These are phyloP conservation scores for Biscogniauxia marginata DNA, from an alignment of 2,329 filamentous ascomycete species.

Conservation along the genomic window DNA sequence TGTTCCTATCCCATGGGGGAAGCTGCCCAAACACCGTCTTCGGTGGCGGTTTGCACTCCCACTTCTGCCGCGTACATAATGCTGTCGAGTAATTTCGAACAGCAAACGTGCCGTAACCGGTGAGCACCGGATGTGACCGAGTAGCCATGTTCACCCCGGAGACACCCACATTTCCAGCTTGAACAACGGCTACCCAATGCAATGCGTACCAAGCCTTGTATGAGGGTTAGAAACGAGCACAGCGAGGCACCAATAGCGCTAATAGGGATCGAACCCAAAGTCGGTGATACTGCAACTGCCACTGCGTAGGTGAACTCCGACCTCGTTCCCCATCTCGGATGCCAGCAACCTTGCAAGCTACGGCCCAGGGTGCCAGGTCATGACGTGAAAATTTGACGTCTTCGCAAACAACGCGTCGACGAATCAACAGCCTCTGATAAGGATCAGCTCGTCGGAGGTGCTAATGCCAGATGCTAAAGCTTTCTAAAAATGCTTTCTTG, in stretches of 20 bases:
- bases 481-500: slow-evolving; percentile 5
- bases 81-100: neutral
- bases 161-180: neutral
- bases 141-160: neutral
- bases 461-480: slow-evolving; percentile 6
- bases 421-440: slow-evolving; percentile 22
- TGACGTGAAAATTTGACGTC: slow-evolving; percentile 23
- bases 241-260: no score
- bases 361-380: neutral
- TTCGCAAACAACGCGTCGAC: slow-evolving; percentile 15
- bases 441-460: slow-evolving; percentile 15
- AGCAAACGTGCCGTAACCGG: neutral
- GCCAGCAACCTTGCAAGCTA: neutral
- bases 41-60: neutral
- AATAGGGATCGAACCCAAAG: no score
- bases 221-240: no score
- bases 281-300: no score
- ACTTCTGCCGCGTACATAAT: neutral
- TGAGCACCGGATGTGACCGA: neutral
- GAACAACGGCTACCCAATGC: no score
- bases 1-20: neutral
- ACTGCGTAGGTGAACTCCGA: neutral
- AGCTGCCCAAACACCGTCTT: neutral
- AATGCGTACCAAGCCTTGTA: no score
- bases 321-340: neutral